Percentiles rank a stretch among this genome's conserved stretches.
Conservation (phyloP, 192 early-diverging fungal genomes). For the Backusella morwellensis region DNA sequence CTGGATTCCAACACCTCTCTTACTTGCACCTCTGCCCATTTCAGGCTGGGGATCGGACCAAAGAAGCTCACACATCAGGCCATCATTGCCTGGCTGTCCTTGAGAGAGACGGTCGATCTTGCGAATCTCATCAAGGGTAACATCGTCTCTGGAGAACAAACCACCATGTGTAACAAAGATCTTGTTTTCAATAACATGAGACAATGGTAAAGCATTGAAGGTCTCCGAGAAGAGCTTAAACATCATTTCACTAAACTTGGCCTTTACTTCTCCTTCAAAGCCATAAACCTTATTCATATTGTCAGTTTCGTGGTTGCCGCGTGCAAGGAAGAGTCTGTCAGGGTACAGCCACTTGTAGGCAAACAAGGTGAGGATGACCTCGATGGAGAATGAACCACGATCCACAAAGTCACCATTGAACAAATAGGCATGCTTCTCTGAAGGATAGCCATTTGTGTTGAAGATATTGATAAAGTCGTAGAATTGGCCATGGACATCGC, state of each 20-base stretch:
- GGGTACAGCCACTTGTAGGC: constrained; percentile 92
- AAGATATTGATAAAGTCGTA: constrained; percentile 98
- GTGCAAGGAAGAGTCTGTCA: constrained; percentile 75
- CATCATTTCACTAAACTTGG: constrained; percentile 89
- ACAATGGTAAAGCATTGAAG: constrained; percentile 92
- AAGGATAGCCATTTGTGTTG: constrained; percentile 88
- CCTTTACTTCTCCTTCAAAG: constrained; percentile 96
- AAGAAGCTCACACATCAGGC: constrained; percentile 90
- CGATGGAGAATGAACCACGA: constrained; percentile 97
- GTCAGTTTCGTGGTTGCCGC: constrained; percentile 98
- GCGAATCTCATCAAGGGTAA: constrained; percentile 88
- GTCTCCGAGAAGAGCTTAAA: constrained; percentile 95
- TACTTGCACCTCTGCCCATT: constrained; percentile 82
- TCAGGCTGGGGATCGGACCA: constrained; percentile 95
- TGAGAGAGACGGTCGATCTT: constrained; percentile 85
- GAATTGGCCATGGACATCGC: constrained; percentile 98
- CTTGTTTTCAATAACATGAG: constrained; percentile 87
- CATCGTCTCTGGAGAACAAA: constrained; percentile 86
- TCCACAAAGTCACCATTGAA: constrained; percentile 99
- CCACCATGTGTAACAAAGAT: constrained; percentile 98
- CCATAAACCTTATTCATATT: constrained; percentile 99
- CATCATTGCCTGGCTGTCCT: constrained; percentile 59
- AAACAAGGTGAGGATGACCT: constrained; percentile 89
- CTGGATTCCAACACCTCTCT: constrained; percentile 93
- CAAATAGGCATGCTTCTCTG: constrained; percentile 78